These are phyloP conservation scores for Alternaria sp. DNA, from an alignment of 2,329 filamentous ascomycete genomes.

Conservation along the genomic window DNA sequence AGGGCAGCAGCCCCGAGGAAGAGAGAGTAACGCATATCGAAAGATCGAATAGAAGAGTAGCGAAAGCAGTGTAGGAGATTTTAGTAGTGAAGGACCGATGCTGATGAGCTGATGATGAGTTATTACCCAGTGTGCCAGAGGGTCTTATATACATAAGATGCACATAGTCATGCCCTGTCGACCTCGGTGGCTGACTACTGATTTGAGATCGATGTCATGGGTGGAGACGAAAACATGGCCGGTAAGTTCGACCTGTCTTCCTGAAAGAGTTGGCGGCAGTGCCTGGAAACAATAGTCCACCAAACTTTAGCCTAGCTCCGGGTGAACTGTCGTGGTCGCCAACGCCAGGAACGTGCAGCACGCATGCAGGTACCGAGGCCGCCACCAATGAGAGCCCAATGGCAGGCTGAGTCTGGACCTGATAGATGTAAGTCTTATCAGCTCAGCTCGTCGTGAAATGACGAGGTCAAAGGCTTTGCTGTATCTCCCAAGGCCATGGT, in stretches of 20 bases:
- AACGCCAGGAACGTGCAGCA: slow-evolving; percentile 10
- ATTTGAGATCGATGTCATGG: slow-evolving; percentile 11
- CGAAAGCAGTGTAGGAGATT: not conserved
- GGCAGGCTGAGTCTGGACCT: not conserved
- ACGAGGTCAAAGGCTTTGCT: not conserved
- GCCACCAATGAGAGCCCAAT: not conserved
- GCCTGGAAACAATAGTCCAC: slow-evolving; percentile 9
- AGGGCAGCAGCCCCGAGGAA: slow-evolving; percentile 31
- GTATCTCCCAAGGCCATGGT: not conserved
- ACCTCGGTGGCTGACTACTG: slow-evolving; percentile 1
- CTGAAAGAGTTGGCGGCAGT: slow-evolving; percentile 6
- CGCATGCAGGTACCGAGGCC: slow-evolving; percentile 5
- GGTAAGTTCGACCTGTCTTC: slow-evolving; percentile 8
- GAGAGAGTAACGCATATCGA: slow-evolving; percentile 29
- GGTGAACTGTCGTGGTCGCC: slow-evolving; percentile 7
- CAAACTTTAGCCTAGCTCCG: slow-evolving; percentile 13
- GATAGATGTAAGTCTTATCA: not conserved
- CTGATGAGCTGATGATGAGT: slow-evolving; percentile 10
- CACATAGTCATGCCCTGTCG: not conserved
- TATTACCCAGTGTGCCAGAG: not conserved
- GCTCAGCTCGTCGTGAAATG: not conserved
- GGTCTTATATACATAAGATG: slow-evolving; percentile 9
- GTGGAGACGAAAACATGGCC: slow-evolving; percentile 8
- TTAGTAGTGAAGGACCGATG: slow-evolving; percentile 9
- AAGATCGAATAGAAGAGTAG: slow-evolving; percentile 3